Evolutionary conservation across 2,329 filamentous ascomycete species (phyloP).

Genomic region (Annulohypoxylon truncatum): DNA sequence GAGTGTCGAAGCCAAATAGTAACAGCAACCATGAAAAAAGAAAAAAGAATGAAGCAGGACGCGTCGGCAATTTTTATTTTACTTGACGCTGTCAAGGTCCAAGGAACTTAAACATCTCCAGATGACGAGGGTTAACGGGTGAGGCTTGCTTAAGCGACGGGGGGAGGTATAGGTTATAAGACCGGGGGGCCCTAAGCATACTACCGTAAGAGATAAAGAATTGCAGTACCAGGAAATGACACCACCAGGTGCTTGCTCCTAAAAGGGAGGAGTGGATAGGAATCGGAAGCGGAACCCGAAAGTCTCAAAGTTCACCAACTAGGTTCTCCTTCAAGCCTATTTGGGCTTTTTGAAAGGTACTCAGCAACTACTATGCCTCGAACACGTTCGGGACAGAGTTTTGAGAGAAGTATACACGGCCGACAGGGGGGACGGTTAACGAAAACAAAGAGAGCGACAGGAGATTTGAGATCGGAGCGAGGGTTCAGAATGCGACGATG

Average conservation of each 20-base stretch:
- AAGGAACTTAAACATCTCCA: constrained; percentile 56
- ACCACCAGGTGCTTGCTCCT: constrained; percentile 48
- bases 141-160: constrained; percentile 49
- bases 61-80: constrained; percentile 60
- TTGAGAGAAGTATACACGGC: constrained; percentile 39
- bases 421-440: constrained; percentile 46
- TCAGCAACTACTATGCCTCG: constrained; percentile 39
- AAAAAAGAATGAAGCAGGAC: constrained; percentile 57
- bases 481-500: constrained; percentile 47
- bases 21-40: constrained; percentile 55
- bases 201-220: constrained; percentile 47
- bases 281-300: constrained; percentile 54
- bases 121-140: constrained; percentile 58
- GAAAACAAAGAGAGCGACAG: constrained; percentile 40
- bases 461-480: constrained; percentile 50
- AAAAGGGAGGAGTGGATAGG: constrained; percentile 48
- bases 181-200: constrained; percentile 47
- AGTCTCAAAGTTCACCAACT: constrained; percentile 54
- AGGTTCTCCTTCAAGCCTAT: constrained; percentile 49
- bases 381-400: constrained; percentile 32
- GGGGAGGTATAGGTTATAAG: constrained; percentile 48
- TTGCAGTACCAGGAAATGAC: constrained; percentile 51
- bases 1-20: constrained; percentile 49
- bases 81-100: constrained; percentile 60
- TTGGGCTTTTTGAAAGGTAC: constrained; percentile 46